Evolutionary conservation across 1,284 basidiomycete genomes (phyloP).

Genomic region (Somion occarium): DNA sequence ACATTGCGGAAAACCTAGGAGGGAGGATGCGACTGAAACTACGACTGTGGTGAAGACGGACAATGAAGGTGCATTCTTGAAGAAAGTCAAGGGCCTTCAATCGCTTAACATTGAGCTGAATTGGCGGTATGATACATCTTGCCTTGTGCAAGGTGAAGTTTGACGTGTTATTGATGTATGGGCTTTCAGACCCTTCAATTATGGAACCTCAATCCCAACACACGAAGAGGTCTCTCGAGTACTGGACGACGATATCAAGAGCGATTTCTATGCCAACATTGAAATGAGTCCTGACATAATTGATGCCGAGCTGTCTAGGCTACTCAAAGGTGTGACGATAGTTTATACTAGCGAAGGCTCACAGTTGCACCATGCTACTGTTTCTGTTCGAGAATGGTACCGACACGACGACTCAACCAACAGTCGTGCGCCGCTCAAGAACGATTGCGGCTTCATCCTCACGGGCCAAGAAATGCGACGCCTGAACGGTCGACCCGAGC

Average conservation of each 20-base stretch:
- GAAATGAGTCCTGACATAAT: not conserved
- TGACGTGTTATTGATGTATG: slow-evolving; percentile 5
- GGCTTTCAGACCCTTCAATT: slow-evolving; percentile 35
- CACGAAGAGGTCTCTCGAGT: slow-evolving; percentile 39
- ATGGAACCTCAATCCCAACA: slow-evolving; percentile 41
- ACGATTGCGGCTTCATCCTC: slow-evolving; percentile 11
- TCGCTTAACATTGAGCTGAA: slow-evolving; percentile 56
- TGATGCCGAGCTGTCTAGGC: not conserved
- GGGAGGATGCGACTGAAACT: not conserved
- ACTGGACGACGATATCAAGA: slow-evolving; percentile 11
- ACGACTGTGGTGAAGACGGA: not conserved
- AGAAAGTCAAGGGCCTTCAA: slow-evolving; percentile 53
- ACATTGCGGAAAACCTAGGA: slow-evolving; percentile 18
- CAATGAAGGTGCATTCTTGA: slow-evolving; percentile 32
- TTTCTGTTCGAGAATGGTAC: not conserved
- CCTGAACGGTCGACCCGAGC: slow-evolving; percentile 11
- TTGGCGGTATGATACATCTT: slow-evolving; percentile 50
- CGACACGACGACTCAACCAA: not conserved
- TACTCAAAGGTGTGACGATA: not conserved
- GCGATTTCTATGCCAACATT: slow-evolving; percentile 1
- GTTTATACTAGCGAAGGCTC: not conserved
- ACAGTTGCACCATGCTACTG: not conserved
- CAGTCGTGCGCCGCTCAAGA: not conserved
- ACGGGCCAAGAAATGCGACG: slow-evolving; percentile 20
- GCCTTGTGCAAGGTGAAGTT: too few relatives aligned